A percentile compares a stretch with the other conserved stretches of the same genome.
Conservation (phyloP, 345 rosid genomes). For the Geranium rotundifolium region DNA sequence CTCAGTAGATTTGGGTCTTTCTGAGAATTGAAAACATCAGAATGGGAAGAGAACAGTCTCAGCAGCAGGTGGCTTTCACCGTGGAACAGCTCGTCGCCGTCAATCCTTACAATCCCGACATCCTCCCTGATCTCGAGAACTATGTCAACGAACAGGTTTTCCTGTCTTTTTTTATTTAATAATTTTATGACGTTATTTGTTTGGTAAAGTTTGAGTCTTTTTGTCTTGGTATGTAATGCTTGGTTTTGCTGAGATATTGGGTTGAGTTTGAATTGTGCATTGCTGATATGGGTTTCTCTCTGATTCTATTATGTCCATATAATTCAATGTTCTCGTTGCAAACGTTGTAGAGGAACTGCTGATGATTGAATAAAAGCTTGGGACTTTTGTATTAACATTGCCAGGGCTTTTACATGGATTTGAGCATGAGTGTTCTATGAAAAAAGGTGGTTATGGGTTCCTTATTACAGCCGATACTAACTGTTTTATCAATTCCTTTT, state of each 20-base stretch:
- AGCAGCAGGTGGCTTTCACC: conserved; percentile 45
- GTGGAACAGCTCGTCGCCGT: conserved; percentile 89
- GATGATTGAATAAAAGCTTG: too few species aligned
- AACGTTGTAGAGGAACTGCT: too few species aligned
- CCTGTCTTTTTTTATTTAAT: neutral
- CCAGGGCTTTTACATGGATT: too few species aligned
- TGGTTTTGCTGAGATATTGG: neutral
- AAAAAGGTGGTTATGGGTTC: too few species aligned
- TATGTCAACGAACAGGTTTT: conserved; percentile 87
- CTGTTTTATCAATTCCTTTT: too few species aligned
- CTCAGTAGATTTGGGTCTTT: too few species aligned
- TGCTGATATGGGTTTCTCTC: neutral
- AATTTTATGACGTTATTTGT: neutral
- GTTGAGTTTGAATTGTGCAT: neutral
- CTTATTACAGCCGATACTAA: too few species aligned
- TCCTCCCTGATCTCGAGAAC: conserved; percentile 90
- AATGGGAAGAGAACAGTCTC: conserved; percentile 26
- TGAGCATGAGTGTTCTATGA: too few species aligned
- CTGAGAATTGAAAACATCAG: neutral
- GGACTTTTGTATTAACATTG: too few species aligned
- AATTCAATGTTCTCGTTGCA: neutral
- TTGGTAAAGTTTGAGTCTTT: neutral
- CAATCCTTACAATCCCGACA: conserved; percentile 94
- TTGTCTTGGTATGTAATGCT: neutral
- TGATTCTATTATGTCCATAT: neutral